These are phyloP conservation scores for Anthoceros angustus DNA, from an alignment of 225 moss, liverwort and hornwort species.

Conservation along the genomic window DNA sequence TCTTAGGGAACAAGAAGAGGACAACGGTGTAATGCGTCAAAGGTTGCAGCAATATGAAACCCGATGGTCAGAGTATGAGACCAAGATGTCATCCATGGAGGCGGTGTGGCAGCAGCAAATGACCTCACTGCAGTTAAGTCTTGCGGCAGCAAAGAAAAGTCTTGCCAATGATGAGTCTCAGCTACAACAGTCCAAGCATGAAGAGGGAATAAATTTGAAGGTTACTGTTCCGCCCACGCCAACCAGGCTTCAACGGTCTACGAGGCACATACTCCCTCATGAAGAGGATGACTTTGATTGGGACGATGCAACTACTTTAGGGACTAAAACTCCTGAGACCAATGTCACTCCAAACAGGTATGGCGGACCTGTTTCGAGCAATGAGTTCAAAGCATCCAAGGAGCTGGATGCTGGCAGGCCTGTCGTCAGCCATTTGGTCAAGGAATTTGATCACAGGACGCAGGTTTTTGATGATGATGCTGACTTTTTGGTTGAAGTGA, in stretches of 20 bases:
- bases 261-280: conserved; percentile 58
- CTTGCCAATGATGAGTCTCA: conserved; percentile 59
- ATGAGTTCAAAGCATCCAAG: conserved; percentile 31
- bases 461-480: conserved; percentile 97
- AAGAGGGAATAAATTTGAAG: conserved; percentile 51
- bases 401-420: conserved; percentile 73
- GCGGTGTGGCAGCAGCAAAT: conserved; percentile 99
- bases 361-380: conserved; percentile 36
- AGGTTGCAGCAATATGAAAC: conserved; percentile 76
- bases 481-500: conserved; percentile 91
- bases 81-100: conserved; percentile 97
- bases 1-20: conserved; percentile 85
- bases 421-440: conserved; percentile 70
- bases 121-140: conserved; percentile 80
- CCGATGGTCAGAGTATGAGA: conserved; percentile 94
- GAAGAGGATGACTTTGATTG: conserved; percentile 80
- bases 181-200: conserved; percentile 42
- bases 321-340: conserved; percentile 74
- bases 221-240: conserved; percentile 22
- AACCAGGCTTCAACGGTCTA: conserved; percentile 30
- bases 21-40: conserved; percentile 70
- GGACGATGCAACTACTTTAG: conserved; percentile 69
- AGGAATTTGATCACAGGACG: conserved; percentile 89
- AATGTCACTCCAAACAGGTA: conserved; percentile 56
- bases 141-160: conserved; percentile 91